Conservation (phyloP, 495 filamentous ascomycete species). For the Symbiotaphrina buchneri region DNA sequence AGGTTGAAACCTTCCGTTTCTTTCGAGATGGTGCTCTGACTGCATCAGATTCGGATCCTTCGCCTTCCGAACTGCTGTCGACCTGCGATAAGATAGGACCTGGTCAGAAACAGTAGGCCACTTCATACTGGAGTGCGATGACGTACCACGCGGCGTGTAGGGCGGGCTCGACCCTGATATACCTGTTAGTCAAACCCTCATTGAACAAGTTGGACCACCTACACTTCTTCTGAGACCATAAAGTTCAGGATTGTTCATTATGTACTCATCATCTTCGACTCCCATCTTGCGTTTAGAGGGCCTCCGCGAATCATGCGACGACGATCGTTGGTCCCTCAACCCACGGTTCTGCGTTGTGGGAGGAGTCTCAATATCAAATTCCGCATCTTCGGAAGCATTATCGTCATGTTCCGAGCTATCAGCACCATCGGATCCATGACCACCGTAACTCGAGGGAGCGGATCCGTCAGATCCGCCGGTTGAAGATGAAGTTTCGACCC, state of each 20-base stretch:
- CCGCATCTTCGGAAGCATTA: constrained; percentile 58
- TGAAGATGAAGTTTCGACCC: constrained; percentile 11
- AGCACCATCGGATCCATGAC: constrained; percentile 26
- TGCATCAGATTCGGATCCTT: constrained; percentile 47
- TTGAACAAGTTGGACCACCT: constrained; percentile 16
- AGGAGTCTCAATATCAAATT: constrained; percentile 48
- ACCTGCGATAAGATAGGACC: too few relatives aligned
- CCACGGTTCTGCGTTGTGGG: constrained; percentile 6
- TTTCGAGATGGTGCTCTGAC: constrained; percentile 15
- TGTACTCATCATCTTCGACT: constrained; percentile 54
- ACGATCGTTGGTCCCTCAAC: constrained; percentile 28
- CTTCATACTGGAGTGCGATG: background rate
- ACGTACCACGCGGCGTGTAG: constrained; percentile 1
- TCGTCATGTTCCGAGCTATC: constrained; percentile 33
- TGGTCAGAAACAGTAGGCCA: background rate
- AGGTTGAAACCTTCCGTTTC: constrained; percentile 15
- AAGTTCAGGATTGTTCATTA: constrained; percentile 80
- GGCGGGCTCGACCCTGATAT: background rate
- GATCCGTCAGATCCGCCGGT: constrained; percentile 21
- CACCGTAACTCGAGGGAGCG: constrained; percentile 30
- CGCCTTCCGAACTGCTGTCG: constrained; percentile 49
- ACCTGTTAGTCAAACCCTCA: background rate
- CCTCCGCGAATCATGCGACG: constrained; percentile 38
- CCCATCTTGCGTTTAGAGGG: constrained; percentile 56
- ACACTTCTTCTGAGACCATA: constrained; percentile 88